Percentiles rank a stretch among this genome's conserved stretches.
These are phyloP conservation scores for Reticulascus tulasneorum DNA, from an alignment of 2,329 filamentous ascomycete species.

Conservation along the genomic window DNA sequence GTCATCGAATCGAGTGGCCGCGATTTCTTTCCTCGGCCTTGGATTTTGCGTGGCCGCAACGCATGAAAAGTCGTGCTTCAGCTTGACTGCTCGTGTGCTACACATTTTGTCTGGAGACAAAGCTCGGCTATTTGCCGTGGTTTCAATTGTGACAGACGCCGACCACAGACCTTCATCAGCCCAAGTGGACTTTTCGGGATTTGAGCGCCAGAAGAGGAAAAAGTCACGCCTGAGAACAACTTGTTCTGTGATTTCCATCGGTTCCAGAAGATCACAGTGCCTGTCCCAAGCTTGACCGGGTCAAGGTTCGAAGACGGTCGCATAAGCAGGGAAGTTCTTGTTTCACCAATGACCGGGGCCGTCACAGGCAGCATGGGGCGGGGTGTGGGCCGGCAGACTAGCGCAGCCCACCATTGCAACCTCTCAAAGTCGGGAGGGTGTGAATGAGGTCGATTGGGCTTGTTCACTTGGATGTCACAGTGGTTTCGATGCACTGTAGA, in stretches of 20 bases:
- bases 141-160: constrained; percentile 14
- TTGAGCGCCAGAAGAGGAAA: constrained; percentile 5
- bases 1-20: neutral
- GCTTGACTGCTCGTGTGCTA: constrained; percentile 2
- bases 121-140: constrained; percentile 9
- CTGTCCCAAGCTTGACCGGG: constrained; percentile 42
- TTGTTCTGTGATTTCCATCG: constrained; percentile 23
- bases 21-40: neutral
- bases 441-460: too few species aligned
- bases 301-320: constrained; percentile 35
- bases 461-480: too few species aligned
- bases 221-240: constrained; percentile 5
- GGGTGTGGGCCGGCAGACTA: constrained; percentile 6
- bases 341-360: constrained; percentile 48
- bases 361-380: constrained; percentile 20
- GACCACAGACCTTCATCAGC: constrained; percentile 7
- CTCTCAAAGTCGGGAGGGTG: constrained; percentile 5
- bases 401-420: neutral
- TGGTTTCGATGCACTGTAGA: too few species aligned
- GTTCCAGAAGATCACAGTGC: constrained; percentile 38
- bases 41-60: neutral
- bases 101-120: constrained; percentile 6
- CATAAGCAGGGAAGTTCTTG: constrained; percentile 46
- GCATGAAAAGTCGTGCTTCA: constrained; percentile 11
- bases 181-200: constrained; percentile 9